Evolutionary conservation across 2,329 filamentous ascomycete genomes (phyloP).

Genomic region (Orbilia javanica): DNA sequence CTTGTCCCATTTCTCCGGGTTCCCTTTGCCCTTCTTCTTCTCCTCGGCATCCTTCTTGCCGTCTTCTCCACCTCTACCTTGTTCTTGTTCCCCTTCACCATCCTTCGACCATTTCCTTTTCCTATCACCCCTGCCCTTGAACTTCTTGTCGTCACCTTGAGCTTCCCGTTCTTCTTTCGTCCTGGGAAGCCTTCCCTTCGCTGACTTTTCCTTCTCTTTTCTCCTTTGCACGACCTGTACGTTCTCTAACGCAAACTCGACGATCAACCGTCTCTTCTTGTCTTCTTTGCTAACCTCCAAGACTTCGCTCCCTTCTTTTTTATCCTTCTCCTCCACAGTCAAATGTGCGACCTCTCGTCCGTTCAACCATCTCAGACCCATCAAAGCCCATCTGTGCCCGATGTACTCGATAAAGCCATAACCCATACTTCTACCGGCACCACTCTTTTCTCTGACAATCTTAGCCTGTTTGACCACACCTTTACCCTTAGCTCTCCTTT

Average conservation of each 20-base stretch:
- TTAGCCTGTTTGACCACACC: conserved; percentile 93
- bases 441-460: conserved; percentile 90
- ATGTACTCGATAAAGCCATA: conserved; percentile 99
- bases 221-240: conserved; percentile 91
- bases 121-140: conserved; percentile 30
- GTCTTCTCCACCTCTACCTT: conserved; percentile 61
- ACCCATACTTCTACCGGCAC: conserved; percentile 85
- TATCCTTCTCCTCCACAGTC: conserved; percentile 67
- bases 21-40: conserved; percentile 52
- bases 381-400: conserved; percentile 91
- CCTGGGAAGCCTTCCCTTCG: conserved; percentile 62
- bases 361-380: conserved; percentile 94
- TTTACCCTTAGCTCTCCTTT: conserved; percentile 84
- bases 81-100: conserved; percentile 54
- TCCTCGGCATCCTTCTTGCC: conserved; percentile 57
- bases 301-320: conserved; percentile 66
- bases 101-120: conserved; percentile 60
- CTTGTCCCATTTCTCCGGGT: conserved; percentile 59
- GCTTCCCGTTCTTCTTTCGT: conserved; percentile 48
- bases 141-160: conserved; percentile 21
- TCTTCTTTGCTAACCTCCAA: conserved; percentile 69
- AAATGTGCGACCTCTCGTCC: conserved; percentile 73
- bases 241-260: conserved; percentile 98
- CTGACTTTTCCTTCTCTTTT: conserved; percentile 73
- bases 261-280: conserved; percentile 88